Evolutionary conservation across 306 rosid genomes (phyloP).

Genomic region (Sphenostylis stenocarpa): DNA sequence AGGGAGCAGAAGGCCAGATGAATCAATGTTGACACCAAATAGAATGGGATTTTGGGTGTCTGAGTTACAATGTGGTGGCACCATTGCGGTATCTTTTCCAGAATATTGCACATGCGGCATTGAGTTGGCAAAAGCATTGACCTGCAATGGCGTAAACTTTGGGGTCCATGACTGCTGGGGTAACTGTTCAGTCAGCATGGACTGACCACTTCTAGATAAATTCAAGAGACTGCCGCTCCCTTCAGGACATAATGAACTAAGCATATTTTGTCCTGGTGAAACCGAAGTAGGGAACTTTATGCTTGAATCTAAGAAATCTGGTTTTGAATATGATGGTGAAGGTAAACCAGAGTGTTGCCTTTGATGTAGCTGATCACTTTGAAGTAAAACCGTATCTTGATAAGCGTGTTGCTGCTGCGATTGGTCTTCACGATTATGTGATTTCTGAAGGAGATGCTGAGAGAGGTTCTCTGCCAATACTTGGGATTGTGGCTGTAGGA

Average conservation of each 20-base stretch:
- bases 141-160: slow-evolving; percentile 57
- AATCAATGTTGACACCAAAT: slow-evolving; percentile 75
- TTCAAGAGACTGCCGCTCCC: slow-evolving; percentile 61
- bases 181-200: slow-evolving; percentile 57
- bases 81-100: slow-evolving; percentile 57
- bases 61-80: slow-evolving; percentile 48
- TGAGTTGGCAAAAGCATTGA: slow-evolving; percentile 53
- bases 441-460: slow-evolving; percentile 62
- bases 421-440: slow-evolving; percentile 55
- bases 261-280: slow-evolving; percentile 55
- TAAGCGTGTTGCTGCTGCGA: slow-evolving; percentile 59
- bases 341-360: slow-evolving; percentile 63
- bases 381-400: slow-evolving; percentile 54
- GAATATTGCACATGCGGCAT: slow-evolving; percentile 58
- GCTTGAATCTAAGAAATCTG: slow-evolving; percentile 58
- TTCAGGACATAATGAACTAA: slow-evolving; percentile 64
- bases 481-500: slow-evolving; percentile 59
- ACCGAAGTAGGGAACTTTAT: slow-evolving; percentile 57
- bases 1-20: slow-evolving; percentile 87
- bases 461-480: slow-evolving; percentile 55
- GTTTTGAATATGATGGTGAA: slow-evolving; percentile 64
- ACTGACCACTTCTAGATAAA: slow-evolving; percentile 60
- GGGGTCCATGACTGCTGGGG: slow-evolving; percentile 66
- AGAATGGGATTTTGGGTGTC: slow-evolving; percentile 67
- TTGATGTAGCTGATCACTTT: slow-evolving; percentile 67